Base-by-base conservation (phyloP, 1,139 yeast species). In the Yamadazyma buinensis region DNA sequence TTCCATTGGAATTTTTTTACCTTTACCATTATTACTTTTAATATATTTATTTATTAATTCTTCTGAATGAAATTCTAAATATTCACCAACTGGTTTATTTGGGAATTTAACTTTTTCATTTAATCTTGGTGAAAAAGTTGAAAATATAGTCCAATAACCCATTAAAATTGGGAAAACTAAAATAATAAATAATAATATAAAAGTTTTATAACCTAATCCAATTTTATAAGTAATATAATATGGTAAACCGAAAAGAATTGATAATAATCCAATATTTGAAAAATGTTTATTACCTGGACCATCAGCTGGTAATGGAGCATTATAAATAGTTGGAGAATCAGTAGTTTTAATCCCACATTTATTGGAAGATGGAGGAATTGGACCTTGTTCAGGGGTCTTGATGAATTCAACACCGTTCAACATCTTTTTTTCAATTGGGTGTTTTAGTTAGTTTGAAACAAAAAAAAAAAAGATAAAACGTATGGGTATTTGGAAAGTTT, bases 271-370 rank as follows among this genome's bases (percentile, higher is more conserved):
- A 46, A 55, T 51, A 61, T 87, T 88, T 59, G 77, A 75, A 62
- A 88, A 87, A 48, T 80, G 76, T 52, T 77, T 79, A 28, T 88
- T 71, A 19, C 95, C 90, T 6, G 95, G 87, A 28, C 96, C 97
- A 57, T 87, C 97, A 7, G 95, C 96, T 25, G 95, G 88, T 45
- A 86, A 68, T 17, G 90, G 90, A 9, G 94, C 95, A 57, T 87
- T 87, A 49, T 82, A 76, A 55, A 87, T 87, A 10, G 94, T 66
- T 23, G 95, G 95, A 34, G 71, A 61, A 32, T 64, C 77, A 29
- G 84, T 76, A 41, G 88, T 80, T 48, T 67, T 60, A 32, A 81
- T 74, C 13, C 92, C 92, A 40, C 64, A 65, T 38, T 60, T 73
- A 27, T 61, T 63, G 26, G 72, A 53, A 12, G 77, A 64, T 20